phyloP scores from a whole-genome alignment of 352 stramenopile genomes.

The Peronospora farinosa region DNA sequence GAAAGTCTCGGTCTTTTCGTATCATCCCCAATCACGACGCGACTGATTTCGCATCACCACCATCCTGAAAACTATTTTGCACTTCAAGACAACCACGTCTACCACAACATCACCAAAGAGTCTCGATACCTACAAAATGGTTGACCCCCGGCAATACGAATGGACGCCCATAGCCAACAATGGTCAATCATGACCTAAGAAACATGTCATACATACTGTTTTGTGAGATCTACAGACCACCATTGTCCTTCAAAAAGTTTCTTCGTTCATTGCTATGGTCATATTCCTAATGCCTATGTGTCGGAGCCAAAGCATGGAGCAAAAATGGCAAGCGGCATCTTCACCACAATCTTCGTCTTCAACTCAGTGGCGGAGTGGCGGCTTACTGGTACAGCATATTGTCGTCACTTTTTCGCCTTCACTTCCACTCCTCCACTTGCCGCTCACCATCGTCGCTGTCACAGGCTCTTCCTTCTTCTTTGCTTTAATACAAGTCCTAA shows the following conservation, averaged over 20 bases:
- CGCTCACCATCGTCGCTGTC: constrained; percentile 12
- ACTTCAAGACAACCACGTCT: no score
- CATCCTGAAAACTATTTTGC: no score
- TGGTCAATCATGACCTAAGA: no score
- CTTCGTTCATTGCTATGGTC: constrained; percentile 26
- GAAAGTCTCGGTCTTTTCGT: no score
- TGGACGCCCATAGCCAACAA: no score
- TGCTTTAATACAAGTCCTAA: constrained; percentile 53
- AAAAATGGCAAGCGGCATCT: constrained; percentile 14
- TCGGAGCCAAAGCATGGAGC: constrained; percentile 16
- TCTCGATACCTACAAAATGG: no score
- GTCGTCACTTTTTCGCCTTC: constrained; percentile 26
- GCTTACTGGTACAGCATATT: constrained; percentile 74
- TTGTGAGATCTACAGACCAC: no score
- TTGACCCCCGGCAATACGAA: no score
- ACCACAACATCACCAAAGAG: no score
- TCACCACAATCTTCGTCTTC: constrained; percentile 20
- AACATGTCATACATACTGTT: no score
- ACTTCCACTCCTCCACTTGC: constrained; percentile 21
- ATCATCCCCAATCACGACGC: no score
- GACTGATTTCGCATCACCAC: no score
- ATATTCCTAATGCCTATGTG: constrained; percentile 25
- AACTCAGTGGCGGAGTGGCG: constrained; percentile 20
- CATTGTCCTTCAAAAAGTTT: constrained; percentile 19
- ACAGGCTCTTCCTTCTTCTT: constrained; percentile 26